phyloP scores from a whole-genome alignment of 495 filamentous ascomycete species.

The Neurospora sp. region DNA sequence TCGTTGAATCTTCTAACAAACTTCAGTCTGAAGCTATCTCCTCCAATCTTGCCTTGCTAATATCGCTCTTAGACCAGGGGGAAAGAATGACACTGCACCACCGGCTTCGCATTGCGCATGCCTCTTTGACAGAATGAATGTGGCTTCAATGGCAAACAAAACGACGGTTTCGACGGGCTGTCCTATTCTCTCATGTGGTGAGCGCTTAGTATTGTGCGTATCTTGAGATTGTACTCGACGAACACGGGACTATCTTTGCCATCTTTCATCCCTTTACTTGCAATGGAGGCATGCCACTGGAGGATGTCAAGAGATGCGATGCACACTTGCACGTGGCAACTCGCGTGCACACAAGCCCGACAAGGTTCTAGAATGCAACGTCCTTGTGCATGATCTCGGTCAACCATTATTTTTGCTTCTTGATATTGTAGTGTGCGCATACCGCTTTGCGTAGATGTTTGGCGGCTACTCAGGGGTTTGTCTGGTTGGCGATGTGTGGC shows the following conservation, averaged over 20 bases:
- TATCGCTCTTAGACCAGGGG: not conserved
- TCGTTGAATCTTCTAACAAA: not conserved
- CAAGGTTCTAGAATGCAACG: not conserved
- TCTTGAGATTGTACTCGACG: slow-evolving; percentile 18
- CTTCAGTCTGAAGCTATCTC: not conserved
- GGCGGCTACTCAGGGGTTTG: not conserved
- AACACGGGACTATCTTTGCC: slow-evolving; percentile 2
- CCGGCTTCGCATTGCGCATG: not conserved
- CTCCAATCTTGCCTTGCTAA: not conserved
- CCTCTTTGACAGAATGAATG: not conserved
- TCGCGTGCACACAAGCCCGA: not conserved
- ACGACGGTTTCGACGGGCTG: not conserved
- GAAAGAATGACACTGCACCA: not conserved
- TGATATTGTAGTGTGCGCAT: not conserved
- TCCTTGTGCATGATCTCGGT: not conserved
- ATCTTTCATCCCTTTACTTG: not conserved
- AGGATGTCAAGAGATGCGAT: not conserved
- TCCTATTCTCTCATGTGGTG: not conserved
- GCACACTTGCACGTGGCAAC: not conserved
- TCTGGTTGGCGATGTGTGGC: not conserved
- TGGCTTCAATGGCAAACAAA: not conserved
- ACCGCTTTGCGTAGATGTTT: not conserved
- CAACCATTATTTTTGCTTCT: not conserved
- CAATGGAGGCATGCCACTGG: not conserved
- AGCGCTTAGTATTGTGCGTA: slow-evolving; percentile 19